Evolutionary conservation across 2,329 filamentous ascomycete genomes (phyloP), one percentile per base, ranked within the genome.

Genomic region (Aspergillus pseudoterreus): DNA sequence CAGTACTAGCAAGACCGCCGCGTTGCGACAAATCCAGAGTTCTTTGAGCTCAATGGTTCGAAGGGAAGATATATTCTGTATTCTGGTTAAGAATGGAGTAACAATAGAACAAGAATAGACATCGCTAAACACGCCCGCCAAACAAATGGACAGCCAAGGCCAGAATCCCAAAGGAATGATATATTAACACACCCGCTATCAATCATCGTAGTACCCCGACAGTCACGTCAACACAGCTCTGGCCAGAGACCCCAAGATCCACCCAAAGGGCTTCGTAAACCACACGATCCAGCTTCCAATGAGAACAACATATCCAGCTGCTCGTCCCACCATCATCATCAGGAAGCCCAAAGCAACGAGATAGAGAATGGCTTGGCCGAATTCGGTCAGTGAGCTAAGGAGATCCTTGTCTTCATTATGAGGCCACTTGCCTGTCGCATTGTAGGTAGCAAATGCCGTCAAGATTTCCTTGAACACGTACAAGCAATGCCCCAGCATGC

Each of bases 251-350:
- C 64, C 58, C 44, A 70, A 57, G 6, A 63, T 47, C 64, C 66
- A 69, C 0, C 61, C 63, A 57, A 71, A 64, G 1, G 70, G 70
- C 38, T 53, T 63, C 2, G 60, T 57, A 47, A 71, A 59, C 70
- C 70, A 73, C 11, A 68, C 47, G 24, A 72, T 55, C 70, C 70
- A 73, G 17, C 61, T 65, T 4, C 63, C 64, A 32, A 71, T 49
- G 17, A 71, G 57, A 36, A 69, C 60, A 38, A 71, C 47, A 30
- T 70, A 70, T 2, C 63, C 59, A 4, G 64, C 63, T 45, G 59
- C 57, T 15, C 67, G 65, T 2, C 63, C 60, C 4, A 72, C 44
- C 2, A 71, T 19, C 47, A 70, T 55, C 32, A 64, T 58, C 4
- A 65, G 54, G 43, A 69, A 67, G 0, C 62, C 67, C 27, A 73